A percentile compares a stretch with the other conserved stretches of the same genome.
Evolutionary conservation across 768 basidiomycete genomes (phyloP).

Genomic region (Plicaturopsis crispa): DNA sequence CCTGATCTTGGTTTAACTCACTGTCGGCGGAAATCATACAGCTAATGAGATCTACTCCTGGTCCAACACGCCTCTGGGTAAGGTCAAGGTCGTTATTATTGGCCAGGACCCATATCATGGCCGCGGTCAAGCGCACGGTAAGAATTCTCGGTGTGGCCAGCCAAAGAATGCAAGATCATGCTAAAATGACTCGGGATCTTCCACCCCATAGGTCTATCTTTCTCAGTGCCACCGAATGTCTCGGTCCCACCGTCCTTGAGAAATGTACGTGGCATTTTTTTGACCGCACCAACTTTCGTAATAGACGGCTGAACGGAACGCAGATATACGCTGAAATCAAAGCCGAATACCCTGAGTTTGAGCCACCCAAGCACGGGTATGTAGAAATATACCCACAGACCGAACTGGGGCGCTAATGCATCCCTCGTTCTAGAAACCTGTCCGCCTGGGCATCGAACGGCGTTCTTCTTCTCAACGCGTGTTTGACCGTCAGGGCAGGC

Average conservation of each 20-base stretch:
- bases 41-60: constrained; percentile 87
- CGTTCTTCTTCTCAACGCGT: constrained; percentile 89
- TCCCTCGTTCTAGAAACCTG: constrained; percentile 51
- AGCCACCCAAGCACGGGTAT: constrained; percentile 77
- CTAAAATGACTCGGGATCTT: constrained; percentile 1
- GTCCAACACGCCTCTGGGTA: constrained; percentile 81
- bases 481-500: constrained; percentile 75
- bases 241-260: constrained; percentile 71
- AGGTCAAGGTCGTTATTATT: constrained; percentile 83
- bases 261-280: constrained; percentile 45
- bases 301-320: too few relatives aligned
- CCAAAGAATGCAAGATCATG: not conserved
- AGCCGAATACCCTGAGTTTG: constrained; percentile 74
- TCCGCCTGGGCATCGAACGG: constrained; percentile 77
- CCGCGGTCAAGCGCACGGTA: constrained; percentile 79
- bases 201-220: constrained; percentile 58
- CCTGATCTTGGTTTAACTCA: constrained; percentile 2
- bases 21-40: constrained; percentile 8
- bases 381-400: constrained; percentile 16
- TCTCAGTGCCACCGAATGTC: constrained; percentile 82
- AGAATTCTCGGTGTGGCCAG: too few relatives aligned
- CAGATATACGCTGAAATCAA: constrained; percentile 88
- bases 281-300: too few relatives aligned
- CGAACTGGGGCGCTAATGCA: not conserved
- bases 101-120: constrained; percentile 88